These are phyloP conservation scores for Saccharomycopsis babjevae DNA, from an alignment of 805 yeast genomes.

Conservation along the genomic window DNA sequence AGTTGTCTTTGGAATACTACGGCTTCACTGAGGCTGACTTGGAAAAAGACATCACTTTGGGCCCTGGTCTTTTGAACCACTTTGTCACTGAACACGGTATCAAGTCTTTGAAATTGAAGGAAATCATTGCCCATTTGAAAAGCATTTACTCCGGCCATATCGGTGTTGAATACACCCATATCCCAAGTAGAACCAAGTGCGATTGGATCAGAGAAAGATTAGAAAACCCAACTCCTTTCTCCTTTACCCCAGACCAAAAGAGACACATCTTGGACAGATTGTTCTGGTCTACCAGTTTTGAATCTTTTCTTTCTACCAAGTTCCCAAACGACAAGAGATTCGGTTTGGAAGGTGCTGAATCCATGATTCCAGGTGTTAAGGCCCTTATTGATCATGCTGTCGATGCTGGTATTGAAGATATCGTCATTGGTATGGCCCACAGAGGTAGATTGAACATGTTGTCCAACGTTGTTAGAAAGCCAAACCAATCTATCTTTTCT, in stretches of 20 bases:
- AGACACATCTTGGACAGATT: conserved; percentile 93
- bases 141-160: conserved; percentile 75
- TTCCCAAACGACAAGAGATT: conserved; percentile 98
- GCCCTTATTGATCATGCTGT: conserved; percentile 90
- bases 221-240: conserved; percentile 83
- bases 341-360: conserved; percentile 97
- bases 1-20: conserved; percentile 84
- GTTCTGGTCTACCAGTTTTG: conserved; percentile 94
- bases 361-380: conserved; percentile 94
- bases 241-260: conserved; percentile 79
- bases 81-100: conserved; percentile 59
- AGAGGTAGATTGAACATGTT: conserved; percentile 98
- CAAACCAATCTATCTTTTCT: conserved; percentile 93
- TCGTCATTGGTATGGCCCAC: conserved; percentile 99
- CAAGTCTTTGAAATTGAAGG: conserved; percentile 59
- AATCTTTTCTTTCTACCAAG: conserved; percentile 83
- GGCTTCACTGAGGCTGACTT: conserved; percentile 84
- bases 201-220: conserved; percentile 97
- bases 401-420: conserved; percentile 86
- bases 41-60: conserved; percentile 74
- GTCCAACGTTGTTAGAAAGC: conserved; percentile 96
- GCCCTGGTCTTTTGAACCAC: conserved; percentile 95
- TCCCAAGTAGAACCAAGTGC: conserved; percentile 89
- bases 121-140: conserved; percentile 72
- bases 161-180: conserved; percentile 94